Percentiles rank a stretch among this genome's conserved stretches.
These are phyloP conservation scores for Plasmodium falciparum DNA, from an alignment of 169 alveolate genomes.

Conservation along the genomic window DNA sequence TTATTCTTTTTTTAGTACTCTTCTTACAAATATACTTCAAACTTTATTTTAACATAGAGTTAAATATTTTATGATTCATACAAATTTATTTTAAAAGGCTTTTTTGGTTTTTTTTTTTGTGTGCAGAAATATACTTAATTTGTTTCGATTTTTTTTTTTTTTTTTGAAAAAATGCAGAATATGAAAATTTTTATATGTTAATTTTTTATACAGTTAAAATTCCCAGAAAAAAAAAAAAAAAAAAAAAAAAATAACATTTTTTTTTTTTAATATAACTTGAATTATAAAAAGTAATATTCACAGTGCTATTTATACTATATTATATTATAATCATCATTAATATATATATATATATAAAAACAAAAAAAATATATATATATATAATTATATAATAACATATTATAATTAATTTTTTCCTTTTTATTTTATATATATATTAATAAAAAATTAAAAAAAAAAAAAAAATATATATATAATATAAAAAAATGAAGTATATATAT, in stretches of 20 bases:
- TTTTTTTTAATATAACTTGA: not conserved
- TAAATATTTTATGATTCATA: too few relatives aligned
- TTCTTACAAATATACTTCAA: conserved; percentile 12
- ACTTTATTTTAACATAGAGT: conserved; percentile 3
- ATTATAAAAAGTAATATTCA: too few relatives aligned
- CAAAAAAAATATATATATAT: too few relatives aligned
- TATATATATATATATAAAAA: too few relatives aligned
- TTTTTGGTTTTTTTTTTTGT: not conserved
- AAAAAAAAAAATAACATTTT: not conserved
- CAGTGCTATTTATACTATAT: too few relatives aligned
- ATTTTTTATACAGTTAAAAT: not conserved
- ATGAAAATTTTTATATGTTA: not conserved
- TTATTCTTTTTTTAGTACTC: conserved; percentile 7
- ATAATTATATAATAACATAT: too few relatives aligned
- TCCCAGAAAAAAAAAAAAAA: not conserved
- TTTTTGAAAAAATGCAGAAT: not conserved
- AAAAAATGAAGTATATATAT: too few relatives aligned
- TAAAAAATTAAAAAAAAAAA: too few relatives aligned
- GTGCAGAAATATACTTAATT: conserved; percentile 1
- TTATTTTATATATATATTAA: too few relatives aligned
- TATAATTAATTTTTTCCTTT: too few relatives aligned
- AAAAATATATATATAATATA: too few relatives aligned
- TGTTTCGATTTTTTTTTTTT: not conserved
- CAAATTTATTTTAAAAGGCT: not conserved
- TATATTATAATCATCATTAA: too few relatives aligned